Evolutionary conservation across 768 basidiomycete genomes (phyloP), one percentile per base, ranked within the genome.

Genomic region (Pulveroboletus sp.): DNA sequence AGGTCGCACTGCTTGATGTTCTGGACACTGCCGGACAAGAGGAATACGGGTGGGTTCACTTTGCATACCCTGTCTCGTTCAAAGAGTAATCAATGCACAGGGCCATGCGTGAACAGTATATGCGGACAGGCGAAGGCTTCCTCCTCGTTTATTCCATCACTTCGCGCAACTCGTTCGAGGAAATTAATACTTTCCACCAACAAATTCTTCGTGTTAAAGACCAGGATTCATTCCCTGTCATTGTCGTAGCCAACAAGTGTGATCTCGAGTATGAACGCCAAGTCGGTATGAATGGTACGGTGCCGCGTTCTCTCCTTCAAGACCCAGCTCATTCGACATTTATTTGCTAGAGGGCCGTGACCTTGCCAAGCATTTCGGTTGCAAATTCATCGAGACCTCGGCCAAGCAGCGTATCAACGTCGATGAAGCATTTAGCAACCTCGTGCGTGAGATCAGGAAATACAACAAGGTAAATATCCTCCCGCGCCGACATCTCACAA

Each of bases 21-120:
- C 81, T 98, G 55, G 94, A 96, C 73, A 97, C 94, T 14, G 94
- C 94, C 46, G 94, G 94, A 32, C 94, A 97, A 70, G 95, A 98
- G 70, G 95, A 98, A 76, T 98, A 97, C 63, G 91, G 91, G 92
- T 93, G 50, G 48, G 86, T 78, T 11, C 37, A 6, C 33, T 38
- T 37, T n/a, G 12, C n/a, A 8, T 17, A 50, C 35, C 35, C 24
- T 33, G 35, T 48, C 24, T 52, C 49, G 33, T 49, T 39, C 40
- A 24, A 11, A 41, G 28, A 26, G 41, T 51, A 30, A 44, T 32
- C 57, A 49, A 39, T 55, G 17, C 52, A 44, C 65, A 94, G 92
- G 50, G 95, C 95, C 21, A 97, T 98, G 95, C 86, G 95, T 41
- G 95, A 98, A 65, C 95, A 97, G 64, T 98, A 98, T 74, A 98